Conservation (phyloP, 2,329 filamentous ascomycete genomes). For the Reticulascus tulasneorum region DNA sequence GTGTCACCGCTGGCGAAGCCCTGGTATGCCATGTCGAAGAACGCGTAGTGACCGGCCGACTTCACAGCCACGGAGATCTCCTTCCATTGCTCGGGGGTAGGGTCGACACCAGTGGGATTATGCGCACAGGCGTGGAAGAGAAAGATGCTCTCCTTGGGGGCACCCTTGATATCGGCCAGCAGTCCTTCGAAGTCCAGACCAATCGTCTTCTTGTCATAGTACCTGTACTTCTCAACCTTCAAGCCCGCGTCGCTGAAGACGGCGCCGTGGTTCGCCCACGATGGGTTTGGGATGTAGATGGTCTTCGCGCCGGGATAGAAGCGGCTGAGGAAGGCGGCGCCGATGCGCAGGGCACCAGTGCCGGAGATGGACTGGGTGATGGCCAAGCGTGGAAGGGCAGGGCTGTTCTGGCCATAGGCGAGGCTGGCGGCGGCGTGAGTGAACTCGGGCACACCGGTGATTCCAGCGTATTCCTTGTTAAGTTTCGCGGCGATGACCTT, state of each 20-base stretch:
- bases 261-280: conserved; percentile 97
- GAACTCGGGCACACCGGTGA: conserved; percentile 93
- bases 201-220: conserved; percentile 99
- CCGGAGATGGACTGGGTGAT: conserved; percentile 98
- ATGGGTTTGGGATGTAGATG: conserved; percentile 93
- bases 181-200: conserved; percentile 96
- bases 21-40: conserved; percentile 99
- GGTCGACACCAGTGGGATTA: conserved; percentile 96
- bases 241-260: conserved; percentile 93
- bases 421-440: conserved; percentile 87
- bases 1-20: conserved; percentile 93
- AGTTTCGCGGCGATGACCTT: conserved; percentile 72
- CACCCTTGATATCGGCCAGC: conserved; percentile 82
- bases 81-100: conserved; percentile 86
- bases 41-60: conserved; percentile 81
- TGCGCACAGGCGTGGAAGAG: conserved; percentile 96
- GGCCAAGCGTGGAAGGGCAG: conserved; percentile 73
- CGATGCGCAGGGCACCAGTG: conserved; percentile 92
- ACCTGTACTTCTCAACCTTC: conserved; percentile 90
- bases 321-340: conserved; percentile 85
- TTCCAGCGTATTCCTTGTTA: conserved; percentile 98
- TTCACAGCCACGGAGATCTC: conserved; percentile 85
- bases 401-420: conserved; percentile 80
- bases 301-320: conserved; percentile 90
- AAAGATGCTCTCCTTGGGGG: conserved; percentile 82